These are phyloP conservation scores for Lecanicillium sp. DNA, from an alignment of 2,329 filamentous ascomycete genomes.

Conservation along the genomic window DNA sequence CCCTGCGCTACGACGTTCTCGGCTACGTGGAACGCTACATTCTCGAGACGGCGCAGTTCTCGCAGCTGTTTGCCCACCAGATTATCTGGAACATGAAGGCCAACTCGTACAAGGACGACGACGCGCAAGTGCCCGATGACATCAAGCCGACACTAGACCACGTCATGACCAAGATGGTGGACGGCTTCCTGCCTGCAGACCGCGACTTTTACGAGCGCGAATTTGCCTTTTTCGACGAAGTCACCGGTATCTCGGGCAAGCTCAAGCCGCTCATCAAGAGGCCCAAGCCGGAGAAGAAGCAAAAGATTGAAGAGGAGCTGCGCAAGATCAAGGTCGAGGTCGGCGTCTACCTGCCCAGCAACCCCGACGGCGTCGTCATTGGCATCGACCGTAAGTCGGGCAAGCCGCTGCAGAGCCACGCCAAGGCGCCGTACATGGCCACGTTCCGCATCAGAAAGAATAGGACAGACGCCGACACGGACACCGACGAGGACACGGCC, in stretches of 20 bases:
- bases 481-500: slow-evolving; percentile 30
- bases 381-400: slow-evolving; percentile 97
- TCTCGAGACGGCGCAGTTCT: slow-evolving; percentile 91
- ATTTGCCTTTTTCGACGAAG: slow-evolving; percentile 96
- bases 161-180: slow-evolving; percentile 77
- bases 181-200: slow-evolving; percentile 73
- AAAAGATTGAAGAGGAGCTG: slow-evolving; percentile 97
- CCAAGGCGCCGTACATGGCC: slow-evolving; percentile 98
- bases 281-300: slow-evolving; percentile 93
- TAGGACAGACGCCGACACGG: slow-evolving; percentile 41
- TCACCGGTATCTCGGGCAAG: slow-evolving; percentile 92
- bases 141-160: slow-evolving; percentile 91
- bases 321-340: slow-evolving; percentile 96
- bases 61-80: slow-evolving; percentile 97
- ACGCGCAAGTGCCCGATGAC: slow-evolving; percentile 78
- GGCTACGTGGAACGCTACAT: slow-evolving; percentile 97
- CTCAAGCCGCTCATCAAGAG: slow-evolving; percentile 88
- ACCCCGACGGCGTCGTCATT: slow-evolving; percentile 93
- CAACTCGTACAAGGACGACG: slow-evolving; percentile 96
- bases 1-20: slow-evolving; percentile 82
- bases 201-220: slow-evolving; percentile 86
- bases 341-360: slow-evolving; percentile 93
- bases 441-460: slow-evolving; percentile 94
- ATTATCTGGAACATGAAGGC: slow-evolving; percentile 99
- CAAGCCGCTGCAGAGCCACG: slow-evolving; percentile 94